Conservation (phyloP, 2,329 filamentous ascomycete genomes). For the Sporothrix globosa region DNA sequence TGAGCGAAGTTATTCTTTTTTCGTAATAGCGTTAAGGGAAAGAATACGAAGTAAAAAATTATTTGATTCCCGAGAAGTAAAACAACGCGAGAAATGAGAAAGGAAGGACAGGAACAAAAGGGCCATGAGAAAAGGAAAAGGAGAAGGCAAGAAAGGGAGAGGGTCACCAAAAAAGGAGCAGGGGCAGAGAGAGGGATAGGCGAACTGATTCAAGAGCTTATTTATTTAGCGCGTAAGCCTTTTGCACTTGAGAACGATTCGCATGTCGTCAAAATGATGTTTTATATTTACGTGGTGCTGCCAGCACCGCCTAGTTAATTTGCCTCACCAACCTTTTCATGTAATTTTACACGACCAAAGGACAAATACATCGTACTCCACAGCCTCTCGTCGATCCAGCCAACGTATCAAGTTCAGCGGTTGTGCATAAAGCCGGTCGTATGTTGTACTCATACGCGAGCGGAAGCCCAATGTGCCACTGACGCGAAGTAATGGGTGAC, state of each 20-base stretch:
- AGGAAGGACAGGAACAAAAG: background rate
- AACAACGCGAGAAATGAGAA: too few relatives aligned
- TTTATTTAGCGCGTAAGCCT: background rate
- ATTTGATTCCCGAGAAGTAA: too few relatives aligned
- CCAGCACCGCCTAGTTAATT: background rate
- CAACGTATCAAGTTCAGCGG: background rate
- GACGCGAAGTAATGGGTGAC: background rate
- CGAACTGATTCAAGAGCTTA: background rate
- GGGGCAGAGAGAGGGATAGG: background rate
- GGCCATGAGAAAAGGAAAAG: background rate
- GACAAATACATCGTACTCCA: too few relatives aligned
- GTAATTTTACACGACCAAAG: background rate
- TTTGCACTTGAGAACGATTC: background rate
- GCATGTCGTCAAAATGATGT: background rate
- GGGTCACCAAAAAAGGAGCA: background rate
- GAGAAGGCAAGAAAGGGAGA: background rate
- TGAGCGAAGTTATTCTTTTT: too few relatives aligned
- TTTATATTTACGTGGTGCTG: background rate
- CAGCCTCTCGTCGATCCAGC: too few relatives aligned
- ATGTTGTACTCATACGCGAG: background rate
- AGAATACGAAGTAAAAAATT: too few relatives aligned
- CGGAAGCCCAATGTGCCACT: slow-evolving; percentile 3
- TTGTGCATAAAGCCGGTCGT: background rate
- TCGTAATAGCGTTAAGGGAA: too few relatives aligned
- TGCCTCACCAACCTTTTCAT: background rate